Evolutionary conservation across 169 alveolate genomes (phyloP).

Genomic region (Amoebophrya sp.): DNA sequence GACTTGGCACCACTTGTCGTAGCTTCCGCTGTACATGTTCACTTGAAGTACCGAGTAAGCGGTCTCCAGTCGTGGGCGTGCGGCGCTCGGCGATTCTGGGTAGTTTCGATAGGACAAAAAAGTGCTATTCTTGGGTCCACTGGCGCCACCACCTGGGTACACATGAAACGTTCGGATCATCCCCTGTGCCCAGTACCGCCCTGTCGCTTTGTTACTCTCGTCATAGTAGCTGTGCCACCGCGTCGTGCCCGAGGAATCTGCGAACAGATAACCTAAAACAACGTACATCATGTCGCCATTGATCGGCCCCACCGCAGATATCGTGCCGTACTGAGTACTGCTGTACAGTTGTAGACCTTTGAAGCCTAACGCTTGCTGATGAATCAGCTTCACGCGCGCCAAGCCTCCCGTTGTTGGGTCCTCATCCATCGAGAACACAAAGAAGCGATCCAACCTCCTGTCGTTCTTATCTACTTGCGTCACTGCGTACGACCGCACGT

Average conservation of each 20-base stretch:
- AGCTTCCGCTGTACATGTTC: background rate
- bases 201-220: conserved; percentile 8
- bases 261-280: background rate
- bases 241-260: too few relatives aligned
- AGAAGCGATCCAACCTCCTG: background rate
- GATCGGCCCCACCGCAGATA: background rate
- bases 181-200: background rate
- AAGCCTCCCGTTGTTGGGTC: background rate
- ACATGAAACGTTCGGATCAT: background rate
- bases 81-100: background rate
- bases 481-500: background rate
- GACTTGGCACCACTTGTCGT: conserved; percentile 13
- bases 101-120: background rate
- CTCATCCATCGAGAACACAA: background rate
- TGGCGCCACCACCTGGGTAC: background rate
- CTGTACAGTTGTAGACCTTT: background rate
- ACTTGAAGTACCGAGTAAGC: background rate
- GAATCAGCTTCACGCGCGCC: background rate
- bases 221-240: background rate
- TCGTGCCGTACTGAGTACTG: background rate
- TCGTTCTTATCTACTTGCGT: conserved; percentile 15
- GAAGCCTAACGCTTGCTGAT: background rate
- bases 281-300: conserved; percentile 16
- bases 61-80: background rate
- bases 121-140: background rate